Percentiles rank a stretch among this genome's conserved stretches.
Conservation (phyloP, 139 green algal genomes). For the Marvania coccoides region DNA sequence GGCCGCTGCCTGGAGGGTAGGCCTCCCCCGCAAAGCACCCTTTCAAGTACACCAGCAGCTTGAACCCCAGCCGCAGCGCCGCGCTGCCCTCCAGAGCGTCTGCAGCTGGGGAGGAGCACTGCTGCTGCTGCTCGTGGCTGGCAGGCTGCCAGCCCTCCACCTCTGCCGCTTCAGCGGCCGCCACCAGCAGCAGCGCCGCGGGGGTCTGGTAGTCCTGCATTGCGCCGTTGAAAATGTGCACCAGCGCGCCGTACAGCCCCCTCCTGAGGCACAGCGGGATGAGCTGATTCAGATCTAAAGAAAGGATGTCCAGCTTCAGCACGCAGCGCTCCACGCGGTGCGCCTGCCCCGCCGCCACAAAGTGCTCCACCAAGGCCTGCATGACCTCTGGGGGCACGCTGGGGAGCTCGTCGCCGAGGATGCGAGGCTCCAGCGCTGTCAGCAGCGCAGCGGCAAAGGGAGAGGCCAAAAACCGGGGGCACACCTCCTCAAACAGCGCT, state of each 20-base stretch:
- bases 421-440: constrained; percentile 37
- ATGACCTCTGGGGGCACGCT: constrained; percentile 60
- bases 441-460: constrained; percentile 30
- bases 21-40: constrained; percentile 31
- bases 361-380: constrained; percentile 78
- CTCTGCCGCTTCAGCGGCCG: constrained; percentile 16
- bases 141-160: not conserved
- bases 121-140: not conserved
- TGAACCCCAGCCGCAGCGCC: constrained; percentile 33
- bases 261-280: constrained; percentile 63
- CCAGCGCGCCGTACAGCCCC: constrained; percentile 60
- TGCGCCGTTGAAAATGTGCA: constrained; percentile 63
- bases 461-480: constrained; percentile 9
- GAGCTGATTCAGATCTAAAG: constrained; percentile 76
- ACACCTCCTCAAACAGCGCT: constrained; percentile 25
- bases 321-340: constrained; percentile 75
- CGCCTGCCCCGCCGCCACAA: constrained; percentile 27
- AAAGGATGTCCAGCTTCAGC: constrained; percentile 75
- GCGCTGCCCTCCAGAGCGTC: not conserved
- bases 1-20: constrained; percentile 30
- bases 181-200: constrained; percentile 62
- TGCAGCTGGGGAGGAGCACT: not conserved
- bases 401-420: constrained; percentile 46
- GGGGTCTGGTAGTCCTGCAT: constrained; percentile 76
- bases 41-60: constrained; percentile 64